These are phyloP conservation scores for Globisporangium heterothallicum DNA, from an alignment of 352 stramenopile genomes.

Conservation along the genomic window DNA sequence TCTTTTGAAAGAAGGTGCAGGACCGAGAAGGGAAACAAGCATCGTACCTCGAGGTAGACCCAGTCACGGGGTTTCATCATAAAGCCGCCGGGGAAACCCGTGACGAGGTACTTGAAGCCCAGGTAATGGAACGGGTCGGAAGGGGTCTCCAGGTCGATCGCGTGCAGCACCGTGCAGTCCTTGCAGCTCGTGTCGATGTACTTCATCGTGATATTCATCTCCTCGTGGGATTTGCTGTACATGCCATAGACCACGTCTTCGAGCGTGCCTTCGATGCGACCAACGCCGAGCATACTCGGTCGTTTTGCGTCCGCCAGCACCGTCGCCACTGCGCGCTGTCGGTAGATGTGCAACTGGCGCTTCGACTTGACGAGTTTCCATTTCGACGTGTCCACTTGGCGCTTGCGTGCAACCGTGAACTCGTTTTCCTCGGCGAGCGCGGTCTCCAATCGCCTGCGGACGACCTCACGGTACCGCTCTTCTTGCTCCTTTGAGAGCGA, in stretches of 20 bases:
- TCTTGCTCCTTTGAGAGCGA: slow-evolving; percentile 27
- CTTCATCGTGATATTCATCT: slow-evolving; percentile 31
- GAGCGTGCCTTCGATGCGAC: slow-evolving; percentile 27
- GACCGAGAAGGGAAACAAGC: too few relatives aligned
- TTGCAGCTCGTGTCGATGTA: slow-evolving; percentile 26
- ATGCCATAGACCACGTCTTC: slow-evolving; percentile 42
- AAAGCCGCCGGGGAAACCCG: slow-evolving; percentile 1
- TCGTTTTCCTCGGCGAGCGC: slow-evolving; percentile 15
- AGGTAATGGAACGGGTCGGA: slow-evolving; percentile 36
- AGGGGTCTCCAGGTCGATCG: slow-evolving; percentile 20
- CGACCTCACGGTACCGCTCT: slow-evolving; percentile 20
- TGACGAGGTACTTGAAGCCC: slow-evolving; percentile 38
- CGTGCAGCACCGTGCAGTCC: slow-evolving; percentile 38
- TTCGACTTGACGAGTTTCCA: slow-evolving; percentile 47
- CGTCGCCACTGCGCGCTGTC: slow-evolving; percentile 13
- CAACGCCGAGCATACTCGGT: slow-evolving; percentile 35
- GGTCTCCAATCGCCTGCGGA: slow-evolving; percentile 4
- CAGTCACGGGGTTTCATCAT: slow-evolving; percentile 11
- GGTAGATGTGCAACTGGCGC: slow-evolving; percentile 37
- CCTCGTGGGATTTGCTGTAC: slow-evolving; percentile 26
- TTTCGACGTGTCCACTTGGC: slow-evolving; percentile 29
- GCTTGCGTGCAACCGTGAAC: slow-evolving; percentile 7
- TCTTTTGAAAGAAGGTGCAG: too few relatives aligned
- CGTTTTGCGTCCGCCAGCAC: slow-evolving; percentile 12
- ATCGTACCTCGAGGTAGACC: slow-evolving; percentile 19